Conservation (phyloP, 148 eudicot species). For the Fallopia convolvulus region DNA sequence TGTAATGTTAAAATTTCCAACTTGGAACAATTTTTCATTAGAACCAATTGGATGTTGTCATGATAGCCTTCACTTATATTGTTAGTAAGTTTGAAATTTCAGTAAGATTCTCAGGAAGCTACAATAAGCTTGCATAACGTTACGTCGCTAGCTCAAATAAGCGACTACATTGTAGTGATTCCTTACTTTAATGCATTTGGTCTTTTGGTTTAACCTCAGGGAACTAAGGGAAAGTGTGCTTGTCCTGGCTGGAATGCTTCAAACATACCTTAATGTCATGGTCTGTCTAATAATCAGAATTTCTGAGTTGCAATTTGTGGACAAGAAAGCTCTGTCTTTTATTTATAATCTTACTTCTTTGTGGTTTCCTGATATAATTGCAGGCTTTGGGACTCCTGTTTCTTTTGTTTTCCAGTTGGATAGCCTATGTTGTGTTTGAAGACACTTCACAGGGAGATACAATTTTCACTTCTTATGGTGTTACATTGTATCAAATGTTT, state of each 20-base stretch:
- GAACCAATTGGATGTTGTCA: background rate
- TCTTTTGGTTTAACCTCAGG: conserved; percentile 33
- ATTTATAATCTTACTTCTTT: conserved; percentile 3
- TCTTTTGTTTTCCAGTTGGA: conserved; percentile 89
- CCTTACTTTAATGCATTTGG: conserved; percentile 10
- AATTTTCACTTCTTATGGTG: conserved; percentile 72
- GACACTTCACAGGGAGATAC: conserved; percentile 78
- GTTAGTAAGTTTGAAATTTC: background rate
- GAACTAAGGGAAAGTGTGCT: conserved; percentile 63
- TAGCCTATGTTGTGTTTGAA: conserved; percentile 93
- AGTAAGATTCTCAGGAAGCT: background rate
- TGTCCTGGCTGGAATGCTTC: conserved; percentile 82
- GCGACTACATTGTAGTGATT: background rate
- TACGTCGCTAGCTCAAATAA: background rate
- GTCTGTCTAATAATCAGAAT: conserved; percentile 31
- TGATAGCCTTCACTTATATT: background rate
- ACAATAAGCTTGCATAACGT: background rate
- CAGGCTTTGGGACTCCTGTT: conserved; percentile 79
- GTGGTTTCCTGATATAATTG: conserved; percentile 19
- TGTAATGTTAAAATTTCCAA: background rate
- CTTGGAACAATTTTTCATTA: background rate
- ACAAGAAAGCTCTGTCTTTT: conserved; percentile 3
- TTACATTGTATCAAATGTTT: conserved; percentile 84
- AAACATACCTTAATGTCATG: conserved; percentile 78
- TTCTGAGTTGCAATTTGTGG: background rate